Evolutionary conservation across 2,329 filamentous ascomycete species (phyloP).

Genomic region (Fusarium dimerum): DNA sequence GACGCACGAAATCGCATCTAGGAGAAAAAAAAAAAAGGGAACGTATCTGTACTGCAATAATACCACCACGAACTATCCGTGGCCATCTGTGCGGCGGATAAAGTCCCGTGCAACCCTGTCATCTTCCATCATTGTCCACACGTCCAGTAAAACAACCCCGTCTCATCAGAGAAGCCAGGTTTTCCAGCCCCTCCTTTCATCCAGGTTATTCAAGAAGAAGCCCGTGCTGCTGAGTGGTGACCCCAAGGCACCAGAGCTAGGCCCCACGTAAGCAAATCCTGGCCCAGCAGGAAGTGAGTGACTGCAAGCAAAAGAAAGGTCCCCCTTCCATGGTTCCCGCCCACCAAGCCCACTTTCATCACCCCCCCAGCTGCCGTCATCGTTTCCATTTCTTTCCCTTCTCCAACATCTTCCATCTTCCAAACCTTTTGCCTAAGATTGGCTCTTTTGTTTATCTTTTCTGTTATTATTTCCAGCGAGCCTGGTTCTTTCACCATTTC

Average conservation of each 20-base stretch:
- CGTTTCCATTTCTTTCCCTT: slow-evolving; percentile 19
- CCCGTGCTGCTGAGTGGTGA: not conserved
- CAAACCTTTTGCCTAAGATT: slow-evolving; percentile 13
- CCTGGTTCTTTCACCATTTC: slow-evolving; percentile 1
- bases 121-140: not conserved
- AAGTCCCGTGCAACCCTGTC: not conserved
- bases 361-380: slow-evolving; percentile 27
- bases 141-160: not conserved
- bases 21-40: not conserved
- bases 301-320: not conserved
- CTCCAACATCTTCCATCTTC: slow-evolving; percentile 12
- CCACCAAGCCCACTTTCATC: slow-evolving; percentile 10
- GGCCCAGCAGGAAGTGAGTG: not conserved
- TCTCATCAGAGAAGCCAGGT: too few relatives aligned
- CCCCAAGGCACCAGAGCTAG: too few relatives aligned
- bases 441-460: slow-evolving; percentile 15
- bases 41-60: not conserved
- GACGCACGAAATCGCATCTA: not conserved
- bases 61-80: not conserved
- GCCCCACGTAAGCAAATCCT: not conserved
- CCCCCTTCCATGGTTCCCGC: slow-evolving; percentile 2
- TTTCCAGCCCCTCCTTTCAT: too few relatives aligned
- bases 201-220: too few relatives aligned
- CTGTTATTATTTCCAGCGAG: slow-evolving; percentile 13
- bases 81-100: not conserved